Evolutionary conservation across 352 stramenopile genomes (phyloP).

Genomic region (Phytophthora sp.): DNA sequence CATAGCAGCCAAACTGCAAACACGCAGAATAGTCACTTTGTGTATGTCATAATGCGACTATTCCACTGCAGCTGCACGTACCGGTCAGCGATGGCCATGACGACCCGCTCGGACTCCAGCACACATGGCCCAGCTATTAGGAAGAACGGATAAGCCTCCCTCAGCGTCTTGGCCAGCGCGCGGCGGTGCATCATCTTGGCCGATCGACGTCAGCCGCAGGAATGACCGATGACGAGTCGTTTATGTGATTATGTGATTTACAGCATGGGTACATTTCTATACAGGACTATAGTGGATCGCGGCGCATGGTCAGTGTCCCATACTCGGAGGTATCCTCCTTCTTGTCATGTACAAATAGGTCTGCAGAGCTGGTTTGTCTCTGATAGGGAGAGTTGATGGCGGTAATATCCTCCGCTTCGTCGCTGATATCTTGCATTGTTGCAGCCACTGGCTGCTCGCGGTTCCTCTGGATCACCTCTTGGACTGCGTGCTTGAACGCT

Average conservation of each 20-base stretch:
- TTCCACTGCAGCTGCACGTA: constrained; percentile 20
- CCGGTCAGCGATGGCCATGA: constrained; percentile 75
- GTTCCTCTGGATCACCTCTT: constrained; percentile 38
- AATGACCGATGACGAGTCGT: background rate
- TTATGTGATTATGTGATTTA: constrained; percentile 31
- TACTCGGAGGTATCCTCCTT: constrained; percentile 27
- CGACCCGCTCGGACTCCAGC: constrained; percentile 71
- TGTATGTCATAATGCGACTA: background rate
- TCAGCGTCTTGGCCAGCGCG: constrained; percentile 58
- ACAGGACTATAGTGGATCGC: constrained; percentile 26
- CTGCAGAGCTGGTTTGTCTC: background rate
- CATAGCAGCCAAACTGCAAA: constrained; percentile 59
- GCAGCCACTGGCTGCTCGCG: constrained; percentile 21
- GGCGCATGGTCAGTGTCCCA: constrained; percentile 19
- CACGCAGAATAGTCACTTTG: no score
- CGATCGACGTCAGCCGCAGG: constrained; percentile 2
- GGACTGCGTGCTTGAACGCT: constrained; percentile 45
- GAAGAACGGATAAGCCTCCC: constrained; percentile 77
- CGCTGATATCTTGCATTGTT: constrained; percentile 3
- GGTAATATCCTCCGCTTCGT: background rate
- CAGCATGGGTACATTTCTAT: constrained; percentile 21
- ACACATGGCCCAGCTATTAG: constrained; percentile 86
- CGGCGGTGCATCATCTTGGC: constrained; percentile 49
- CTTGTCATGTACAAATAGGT: constrained; percentile 1
- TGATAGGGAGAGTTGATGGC: constrained; percentile 13